Conservation (phyloP, 805 yeast species). For the Saccharomycopsis selenospora region DNA sequence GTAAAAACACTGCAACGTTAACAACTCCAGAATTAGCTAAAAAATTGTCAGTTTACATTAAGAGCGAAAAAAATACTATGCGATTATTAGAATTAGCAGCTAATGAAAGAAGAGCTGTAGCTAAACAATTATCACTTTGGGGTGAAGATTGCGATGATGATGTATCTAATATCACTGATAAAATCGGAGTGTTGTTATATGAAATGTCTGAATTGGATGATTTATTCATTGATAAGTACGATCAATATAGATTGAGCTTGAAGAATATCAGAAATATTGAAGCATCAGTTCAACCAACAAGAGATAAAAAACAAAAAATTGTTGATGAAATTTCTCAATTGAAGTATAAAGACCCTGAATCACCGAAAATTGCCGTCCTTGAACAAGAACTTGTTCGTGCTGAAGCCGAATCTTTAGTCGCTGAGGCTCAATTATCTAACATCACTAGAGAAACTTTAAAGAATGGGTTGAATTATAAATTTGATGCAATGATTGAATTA, state of each 20-base stretch:
- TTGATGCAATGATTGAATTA: constrained; percentile 90
- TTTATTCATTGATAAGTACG: constrained; percentile 96
- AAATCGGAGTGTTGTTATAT: constrained; percentile 89
- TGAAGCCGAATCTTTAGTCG: constrained; percentile 97
- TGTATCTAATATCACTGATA: constrained; percentile 93
- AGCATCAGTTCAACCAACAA: constrained; percentile 95
- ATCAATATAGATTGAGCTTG: constrained; percentile 92
- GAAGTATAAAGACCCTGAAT: constrained; percentile 91
- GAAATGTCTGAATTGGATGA: constrained; percentile 98
- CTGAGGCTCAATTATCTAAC: constrained; percentile 97
- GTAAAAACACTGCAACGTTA: constrained; percentile 83
- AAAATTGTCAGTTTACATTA: constrained; percentile 84
- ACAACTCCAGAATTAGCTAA: constrained; percentile 93
- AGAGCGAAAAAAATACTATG: constrained; percentile 94
- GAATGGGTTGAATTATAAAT: constrained; percentile 95
- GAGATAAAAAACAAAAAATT: constrained; percentile 96
- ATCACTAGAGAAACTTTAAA: constrained; percentile 97
- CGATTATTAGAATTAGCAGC: constrained; percentile 90
- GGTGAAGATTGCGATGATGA: constrained; percentile 98
- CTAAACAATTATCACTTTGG: constrained; percentile 95
- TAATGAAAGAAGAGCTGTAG: constrained; percentile 90
- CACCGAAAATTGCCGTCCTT: constrained; percentile 38
- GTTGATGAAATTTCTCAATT: constrained; percentile 96
- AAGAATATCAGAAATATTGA: constrained; percentile 94
- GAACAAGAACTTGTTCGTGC: constrained; percentile 65